Percentiles rank a stretch among this genome's conserved stretches.
phyloP scores from a whole-genome alignment of 345 rosid genomes.

The Aquilaria malaccensis region DNA sequence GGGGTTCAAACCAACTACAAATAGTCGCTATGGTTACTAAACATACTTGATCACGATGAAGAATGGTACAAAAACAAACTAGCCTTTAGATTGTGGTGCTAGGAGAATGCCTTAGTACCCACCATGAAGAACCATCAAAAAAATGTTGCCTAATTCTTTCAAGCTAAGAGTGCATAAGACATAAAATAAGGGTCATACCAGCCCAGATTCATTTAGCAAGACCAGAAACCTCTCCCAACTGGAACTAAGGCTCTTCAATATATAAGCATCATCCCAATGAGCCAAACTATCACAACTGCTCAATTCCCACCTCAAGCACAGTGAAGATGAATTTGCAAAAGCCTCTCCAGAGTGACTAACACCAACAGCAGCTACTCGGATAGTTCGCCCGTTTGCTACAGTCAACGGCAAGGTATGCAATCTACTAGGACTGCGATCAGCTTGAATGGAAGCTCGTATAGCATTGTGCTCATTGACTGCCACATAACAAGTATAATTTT shows the following conservation, averaged over 20 bases:
- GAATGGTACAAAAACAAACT: not conserved
- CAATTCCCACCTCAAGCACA: conserved; percentile 76
- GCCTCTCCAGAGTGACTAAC: conserved; percentile 54
- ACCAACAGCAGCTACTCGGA: conserved; percentile 78
- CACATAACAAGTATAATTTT: conserved; percentile 18
- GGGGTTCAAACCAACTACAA: not conserved
- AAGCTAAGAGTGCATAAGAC: conserved; percentile 5
- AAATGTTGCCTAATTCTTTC: conserved; percentile 3
- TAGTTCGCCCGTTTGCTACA: conserved; percentile 82
- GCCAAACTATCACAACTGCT: conserved; percentile 63
- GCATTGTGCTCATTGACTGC: conserved; percentile 65
- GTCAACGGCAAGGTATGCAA: conserved; percentile 57
- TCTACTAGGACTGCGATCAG: conserved; percentile 45
- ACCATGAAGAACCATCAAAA: not conserved
- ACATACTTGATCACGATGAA: not conserved
- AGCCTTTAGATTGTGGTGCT: not conserved
- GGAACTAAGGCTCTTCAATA: conserved; percentile 30
- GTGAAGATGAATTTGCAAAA: conserved; percentile 92
- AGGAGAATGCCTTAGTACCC: conserved; percentile 2
- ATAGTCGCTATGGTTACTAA: not conserved
- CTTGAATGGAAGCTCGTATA: conserved; percentile 49
- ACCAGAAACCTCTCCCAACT: conserved; percentile 81
- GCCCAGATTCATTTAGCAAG: conserved; percentile 74
- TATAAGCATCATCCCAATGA: conserved; percentile 58
- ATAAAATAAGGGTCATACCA: conserved; percentile 35